Percentiles rank a stretch among this genome's conserved stretches.
These are phyloP conservation scores for Tritrichomonas musculus DNA, from an alignment of 208 protist species.

Conservation along the genomic window DNA sequence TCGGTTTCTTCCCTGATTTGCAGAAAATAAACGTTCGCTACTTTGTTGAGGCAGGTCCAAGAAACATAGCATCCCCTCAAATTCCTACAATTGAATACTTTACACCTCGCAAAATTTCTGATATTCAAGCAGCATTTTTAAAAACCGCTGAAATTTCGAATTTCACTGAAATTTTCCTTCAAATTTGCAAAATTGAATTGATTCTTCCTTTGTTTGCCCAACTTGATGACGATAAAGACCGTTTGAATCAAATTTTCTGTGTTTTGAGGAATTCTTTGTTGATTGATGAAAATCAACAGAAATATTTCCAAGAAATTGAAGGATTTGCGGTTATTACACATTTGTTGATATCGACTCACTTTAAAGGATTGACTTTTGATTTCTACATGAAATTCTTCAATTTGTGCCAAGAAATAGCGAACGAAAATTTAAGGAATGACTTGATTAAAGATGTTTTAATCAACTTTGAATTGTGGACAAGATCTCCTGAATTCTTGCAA, in stretches of 20 bases:
- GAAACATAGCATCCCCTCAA: neutral
- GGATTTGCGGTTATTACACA: neutral
- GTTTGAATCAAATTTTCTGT: neutral
- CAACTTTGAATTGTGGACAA: neutral
- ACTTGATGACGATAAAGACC: neutral
- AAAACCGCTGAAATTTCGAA: neutral
- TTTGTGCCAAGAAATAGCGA: neutral
- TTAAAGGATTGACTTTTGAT: neutral
- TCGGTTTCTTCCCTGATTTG: neutral
- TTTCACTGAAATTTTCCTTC: neutral
- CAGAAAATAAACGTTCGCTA: neutral
- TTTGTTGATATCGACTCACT: neutral
- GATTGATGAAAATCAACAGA: neutral
- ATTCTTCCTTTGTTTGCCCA: conserved; percentile 9
- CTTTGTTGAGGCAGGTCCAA: neutral
- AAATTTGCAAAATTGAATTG: conserved; percentile 15
- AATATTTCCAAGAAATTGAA: neutral
- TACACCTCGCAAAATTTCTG: neutral
- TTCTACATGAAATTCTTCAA: neutral
- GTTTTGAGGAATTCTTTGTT: neutral
- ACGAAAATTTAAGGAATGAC: neutral
- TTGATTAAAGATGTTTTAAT: neutral
- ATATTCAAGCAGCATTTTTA: neutral
- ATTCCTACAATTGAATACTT: neutral
- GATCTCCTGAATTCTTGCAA: neutral